Base-by-base conservation (phyloP, 2,329 filamentous ascomycete genomes). In the Ceratocystis huliohia region DNA sequence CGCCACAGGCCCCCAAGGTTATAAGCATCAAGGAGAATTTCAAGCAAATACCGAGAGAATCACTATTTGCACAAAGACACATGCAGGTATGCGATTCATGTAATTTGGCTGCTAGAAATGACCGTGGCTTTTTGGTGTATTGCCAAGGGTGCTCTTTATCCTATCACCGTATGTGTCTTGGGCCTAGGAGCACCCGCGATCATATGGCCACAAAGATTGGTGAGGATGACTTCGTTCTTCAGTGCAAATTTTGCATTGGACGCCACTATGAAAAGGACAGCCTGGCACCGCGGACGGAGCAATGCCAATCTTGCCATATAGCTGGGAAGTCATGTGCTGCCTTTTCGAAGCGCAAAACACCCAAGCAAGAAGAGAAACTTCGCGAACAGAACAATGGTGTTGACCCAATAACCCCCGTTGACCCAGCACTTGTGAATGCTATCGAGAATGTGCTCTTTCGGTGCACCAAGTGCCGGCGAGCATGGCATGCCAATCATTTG, bases 71-170 rank as follows among this genome's bases (percentile, higher is more conserved):
- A 65, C 77, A 80, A 25, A 81, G 83, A 10, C 94, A 99, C 74
- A 83, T 81, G 61, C 78, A 82, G 50, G 78, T 77, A 6, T 99
- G 94, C 74, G 86, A 89, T 70, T 81, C 84, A 2, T 99, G 94
- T 73, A 77, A 76, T 61, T 75, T 77, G n/a, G 76, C 74, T 17
- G 81, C 82, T 7, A 78, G 80, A 25, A 74, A 76, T 0, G 81
- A 79, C 67, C 87, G 86, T 72, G 91, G 89, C 0, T 79, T 83
- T 48, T 78, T 99, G 28, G 82, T 99, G 44, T 86, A 87, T 72
- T 99, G 94, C 71, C 95, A 99, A 76, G 94, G 94, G 37, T 99
- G 94, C 74, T 91, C 87, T 1, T 79, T 87, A 61, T 82, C 88
- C 0, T 96, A 91, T 70, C 94, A 99, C 75, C 90, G 89, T 74